phyloP scores from a whole-genome alignment of 768 basidiomycete species.

The Coprinopsis marcescibilis region DNA sequence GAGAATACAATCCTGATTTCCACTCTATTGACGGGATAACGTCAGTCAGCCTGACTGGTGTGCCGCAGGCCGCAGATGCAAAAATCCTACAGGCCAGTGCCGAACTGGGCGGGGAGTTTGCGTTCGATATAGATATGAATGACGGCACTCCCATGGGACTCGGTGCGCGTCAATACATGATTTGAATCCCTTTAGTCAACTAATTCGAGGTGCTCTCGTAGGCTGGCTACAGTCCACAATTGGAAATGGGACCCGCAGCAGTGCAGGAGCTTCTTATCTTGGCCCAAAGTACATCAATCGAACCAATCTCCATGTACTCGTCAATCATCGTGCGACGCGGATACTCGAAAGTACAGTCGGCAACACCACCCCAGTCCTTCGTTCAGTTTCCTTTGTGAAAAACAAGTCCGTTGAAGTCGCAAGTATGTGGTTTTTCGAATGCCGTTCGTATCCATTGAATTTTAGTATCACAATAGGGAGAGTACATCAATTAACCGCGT shows the following conservation, averaged over 20 bases:
- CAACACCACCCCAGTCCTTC: constrained; percentile 13
- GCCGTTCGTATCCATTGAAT: constrained; percentile 8
- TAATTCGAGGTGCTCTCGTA: constrained; percentile 13
- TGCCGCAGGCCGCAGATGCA: constrained; percentile 21
- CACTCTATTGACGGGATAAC: constrained; percentile 25
- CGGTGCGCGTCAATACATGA: constrained; percentile 20
- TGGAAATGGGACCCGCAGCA: constrained; percentile 22
- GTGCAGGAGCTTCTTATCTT: constrained; percentile 27
- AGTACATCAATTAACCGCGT: constrained; percentile 3
- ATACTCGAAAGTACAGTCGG: constrained; percentile 18
- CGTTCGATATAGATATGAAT: constrained; percentile 37
- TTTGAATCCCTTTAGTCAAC: neutral
- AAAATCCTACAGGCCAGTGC: constrained; percentile 28
- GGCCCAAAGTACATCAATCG: constrained; percentile 19
- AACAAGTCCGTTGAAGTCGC: constrained; percentile 8
- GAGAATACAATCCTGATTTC: constrained; percentile 27
- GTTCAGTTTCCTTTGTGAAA: constrained; percentile 18
- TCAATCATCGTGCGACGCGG: constrained; percentile 21
- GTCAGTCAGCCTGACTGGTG: constrained; percentile 23
- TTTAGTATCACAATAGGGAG: neutral
- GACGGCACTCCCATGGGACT: constrained; percentile 36
- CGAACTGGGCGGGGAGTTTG: constrained; percentile 30
- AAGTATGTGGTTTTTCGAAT: too few species aligned
- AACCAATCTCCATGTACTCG: constrained; percentile 27
- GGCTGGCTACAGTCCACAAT: constrained; percentile 26